These are phyloP conservation scores for Candida glucosophila DNA, from an alignment of 1,139 yeast species.

Conservation along the genomic window DNA sequence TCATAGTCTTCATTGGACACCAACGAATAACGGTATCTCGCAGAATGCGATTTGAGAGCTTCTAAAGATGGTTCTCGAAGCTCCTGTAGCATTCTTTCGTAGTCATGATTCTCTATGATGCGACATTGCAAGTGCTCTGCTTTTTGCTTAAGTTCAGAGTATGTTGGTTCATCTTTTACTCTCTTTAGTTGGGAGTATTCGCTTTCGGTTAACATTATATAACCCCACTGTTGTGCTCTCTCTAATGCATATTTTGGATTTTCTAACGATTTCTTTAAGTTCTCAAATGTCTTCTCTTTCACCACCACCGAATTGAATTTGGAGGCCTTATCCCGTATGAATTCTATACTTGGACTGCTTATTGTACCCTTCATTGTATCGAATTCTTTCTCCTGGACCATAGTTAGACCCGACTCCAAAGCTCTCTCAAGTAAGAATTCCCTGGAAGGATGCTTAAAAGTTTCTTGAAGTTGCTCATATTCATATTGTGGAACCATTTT, in stretches of 20 bases:
- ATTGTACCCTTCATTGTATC: slow-evolving; percentile 15
- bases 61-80: slow-evolving; percentile 13
- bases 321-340: slow-evolving; percentile 23
- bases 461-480: neutral
- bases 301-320: slow-evolving; percentile 19
- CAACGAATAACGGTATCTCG: slow-evolving; percentile 10
- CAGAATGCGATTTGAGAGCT: slow-evolving; percentile 9
- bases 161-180: too few species aligned
- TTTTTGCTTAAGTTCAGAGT: too few species aligned
- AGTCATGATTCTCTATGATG: neutral
- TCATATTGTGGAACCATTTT: neutral
- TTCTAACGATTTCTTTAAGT: slow-evolving; percentile 7
- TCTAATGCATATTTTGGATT: too few species aligned
- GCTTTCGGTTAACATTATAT: slow-evolving; percentile 21
- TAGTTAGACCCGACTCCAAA: slow-evolving; percentile 4
- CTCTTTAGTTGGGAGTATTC: too few species aligned
- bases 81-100: neutral
- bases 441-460: slow-evolving; percentile 1
- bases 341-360: slow-evolving; percentile 11
- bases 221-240: slow-evolving; percentile 24
- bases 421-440: neutral
- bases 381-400: slow-evolving; percentile 7
- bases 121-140: neutral
- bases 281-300: slow-evolving; percentile 12
- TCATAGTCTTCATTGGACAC: slow-evolving; percentile 10